These are phyloP conservation scores for Aristolochia californica DNA, from an alignment of 164 flowering plant genomes.

Conservation along the genomic window DNA sequence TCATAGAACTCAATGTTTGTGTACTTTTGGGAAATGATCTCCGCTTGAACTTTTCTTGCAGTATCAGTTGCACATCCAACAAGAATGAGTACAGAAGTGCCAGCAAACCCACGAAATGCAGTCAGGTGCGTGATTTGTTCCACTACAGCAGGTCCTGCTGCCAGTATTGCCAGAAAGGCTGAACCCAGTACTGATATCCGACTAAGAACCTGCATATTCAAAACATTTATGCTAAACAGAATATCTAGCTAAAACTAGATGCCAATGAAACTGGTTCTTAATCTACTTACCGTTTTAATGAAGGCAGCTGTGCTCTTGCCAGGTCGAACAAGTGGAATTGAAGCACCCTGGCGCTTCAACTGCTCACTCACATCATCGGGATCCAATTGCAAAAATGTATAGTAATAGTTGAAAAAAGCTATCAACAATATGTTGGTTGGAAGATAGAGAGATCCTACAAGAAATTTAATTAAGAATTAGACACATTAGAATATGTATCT, in stretches of 20 bases:
- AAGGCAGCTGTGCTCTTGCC: slow-evolving; percentile 92
- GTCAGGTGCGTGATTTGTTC: slow-evolving; percentile 88
- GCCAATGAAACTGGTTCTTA: neutral
- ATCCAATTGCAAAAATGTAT: slow-evolving; percentile 96
- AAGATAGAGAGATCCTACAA: slow-evolving; percentile 77
- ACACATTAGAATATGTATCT: neutral
- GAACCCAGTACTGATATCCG: slow-evolving; percentile 98
- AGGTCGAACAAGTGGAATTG: slow-evolving; percentile 94
- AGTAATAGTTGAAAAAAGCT: slow-evolving; percentile 98
- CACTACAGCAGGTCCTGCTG: slow-evolving; percentile 89
- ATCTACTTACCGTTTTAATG: slow-evolving; percentile 57
- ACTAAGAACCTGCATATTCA: slow-evolving; percentile 60
- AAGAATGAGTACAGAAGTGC: slow-evolving; percentile 96
- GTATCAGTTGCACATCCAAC: slow-evolving; percentile 99
- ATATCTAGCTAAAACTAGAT: neutral
- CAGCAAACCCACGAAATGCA: slow-evolving; percentile 97
- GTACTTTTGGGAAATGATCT: slow-evolving; percentile 95
- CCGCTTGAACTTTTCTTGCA: slow-evolving; percentile 96
- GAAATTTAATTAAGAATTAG: slow-evolving; percentile 4
- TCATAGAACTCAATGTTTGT: slow-evolving; percentile 90
- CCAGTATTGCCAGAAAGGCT: slow-evolving; percentile 76
- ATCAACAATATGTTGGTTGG: slow-evolving; percentile 86
- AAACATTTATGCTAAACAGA: neutral
- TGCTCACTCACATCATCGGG: slow-evolving; percentile 99
- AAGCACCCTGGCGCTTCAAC: slow-evolving; percentile 98